Evolutionary conservation across 768 basidiomycete genomes (phyloP).

Genomic region (Serendipita indica): DNA sequence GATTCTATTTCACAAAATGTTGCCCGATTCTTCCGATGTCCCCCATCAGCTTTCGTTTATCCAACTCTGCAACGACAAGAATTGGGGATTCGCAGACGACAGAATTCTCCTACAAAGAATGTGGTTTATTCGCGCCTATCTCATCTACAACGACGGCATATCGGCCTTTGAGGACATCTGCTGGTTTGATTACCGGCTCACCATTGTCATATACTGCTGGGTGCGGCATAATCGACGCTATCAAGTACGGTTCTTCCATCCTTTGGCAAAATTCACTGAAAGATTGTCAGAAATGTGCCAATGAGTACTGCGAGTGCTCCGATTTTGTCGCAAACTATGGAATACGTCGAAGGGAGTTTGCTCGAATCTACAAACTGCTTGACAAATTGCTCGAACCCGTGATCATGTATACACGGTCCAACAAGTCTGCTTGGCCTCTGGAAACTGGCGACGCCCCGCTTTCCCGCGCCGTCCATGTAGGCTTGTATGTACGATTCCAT

Average conservation of each 20-base stretch:
- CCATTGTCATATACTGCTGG: neutral
- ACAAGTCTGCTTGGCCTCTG: neutral
- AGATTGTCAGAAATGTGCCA: neutral
- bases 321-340: neutral
- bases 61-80: neutral
- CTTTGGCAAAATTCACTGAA: neutral
- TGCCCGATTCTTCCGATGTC: neutral
- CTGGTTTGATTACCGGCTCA: slow-evolving; percentile 2
- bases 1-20: neutral
- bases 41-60: neutral
- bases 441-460: neutral
- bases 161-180: neutral
- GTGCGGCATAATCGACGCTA: slow-evolving; percentile 2
- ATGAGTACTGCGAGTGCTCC: neutral
- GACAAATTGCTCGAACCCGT: too few species aligned
- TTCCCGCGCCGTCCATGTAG: neutral
- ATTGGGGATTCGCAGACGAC: neutral
- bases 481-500: too few species aligned
- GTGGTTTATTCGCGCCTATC: neutral
- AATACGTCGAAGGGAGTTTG: neutral
- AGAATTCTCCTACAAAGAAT: neutral
- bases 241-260: neutral
- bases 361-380: neutral
- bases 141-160: neutral
- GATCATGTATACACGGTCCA: neutral